Percentiles rank a stretch among this genome's conserved stretches.
Evolutionary conservation across 164 flowering plant genomes (phyloP).

Genomic region (Nymphaea colorata): DNA sequence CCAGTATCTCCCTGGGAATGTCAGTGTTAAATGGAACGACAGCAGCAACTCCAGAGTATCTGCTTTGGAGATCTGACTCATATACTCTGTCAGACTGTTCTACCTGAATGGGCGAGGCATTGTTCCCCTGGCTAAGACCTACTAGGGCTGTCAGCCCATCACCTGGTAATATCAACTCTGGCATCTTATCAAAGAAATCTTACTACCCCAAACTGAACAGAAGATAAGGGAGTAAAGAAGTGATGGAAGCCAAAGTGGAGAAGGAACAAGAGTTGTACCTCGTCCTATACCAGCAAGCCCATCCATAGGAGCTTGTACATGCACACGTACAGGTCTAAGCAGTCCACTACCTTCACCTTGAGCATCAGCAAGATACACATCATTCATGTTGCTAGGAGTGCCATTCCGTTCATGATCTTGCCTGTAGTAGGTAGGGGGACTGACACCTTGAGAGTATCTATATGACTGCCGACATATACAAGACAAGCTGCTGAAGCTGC

Average conservation of each 20-base stretch:
- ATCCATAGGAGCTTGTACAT: slow-evolving; percentile 82
- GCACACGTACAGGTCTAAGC: slow-evolving; percentile 76
- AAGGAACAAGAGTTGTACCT: slow-evolving; percentile 68
- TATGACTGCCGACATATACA: slow-evolving; percentile 78
- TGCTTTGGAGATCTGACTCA: slow-evolving; percentile 38
- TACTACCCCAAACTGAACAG: slow-evolving; percentile 77
- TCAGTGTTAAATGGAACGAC: slow-evolving; percentile 39
- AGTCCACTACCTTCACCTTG: slow-evolving; percentile 59
- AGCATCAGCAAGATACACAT: slow-evolving; percentile 54
- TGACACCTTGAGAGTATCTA: slow-evolving; percentile 48
- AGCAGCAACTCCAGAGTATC: slow-evolving; percentile 30
- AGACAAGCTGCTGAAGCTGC: slow-evolving; percentile 51
- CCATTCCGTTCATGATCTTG: slow-evolving; percentile 65
- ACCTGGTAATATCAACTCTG: slow-evolving; percentile 64
- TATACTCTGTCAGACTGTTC: slow-evolving; percentile 50
- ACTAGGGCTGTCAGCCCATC: slow-evolving; percentile 95
- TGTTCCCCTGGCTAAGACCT: slow-evolving; percentile 74
- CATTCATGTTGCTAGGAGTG: slow-evolving; percentile 41
- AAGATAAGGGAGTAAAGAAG: slow-evolving; percentile 72
- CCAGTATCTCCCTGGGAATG: slow-evolving; percentile 50
- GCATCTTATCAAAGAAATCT: slow-evolving; percentile 63
- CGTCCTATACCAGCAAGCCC: slow-evolving; percentile 98
- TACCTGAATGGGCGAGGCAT: slow-evolving; percentile 22
- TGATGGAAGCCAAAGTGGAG: slow-evolving; percentile 78
- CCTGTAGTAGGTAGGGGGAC: slow-evolving; percentile 43